Percentiles rank a stretch among this genome's conserved stretches.
These are phyloP conservation scores for Rheum nobile DNA, from an alignment of 148 eudicot genomes.

Conservation along the genomic window DNA sequence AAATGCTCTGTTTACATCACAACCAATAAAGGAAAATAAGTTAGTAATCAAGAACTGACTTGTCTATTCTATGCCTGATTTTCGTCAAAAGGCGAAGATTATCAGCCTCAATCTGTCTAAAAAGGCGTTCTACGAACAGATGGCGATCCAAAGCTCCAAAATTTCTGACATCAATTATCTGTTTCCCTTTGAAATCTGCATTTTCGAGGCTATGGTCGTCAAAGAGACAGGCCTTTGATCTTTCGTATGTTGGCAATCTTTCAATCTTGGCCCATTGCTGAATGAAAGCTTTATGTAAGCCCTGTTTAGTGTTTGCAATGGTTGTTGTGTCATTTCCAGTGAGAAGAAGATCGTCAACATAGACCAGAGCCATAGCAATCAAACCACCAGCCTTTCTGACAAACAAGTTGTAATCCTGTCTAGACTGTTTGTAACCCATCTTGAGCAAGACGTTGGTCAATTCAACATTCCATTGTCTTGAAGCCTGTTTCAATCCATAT, in stretches of 20 bases:
- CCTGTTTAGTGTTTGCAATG: too few species aligned
- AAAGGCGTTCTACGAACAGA: conserved; percentile 64
- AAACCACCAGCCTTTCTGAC: too few species aligned
- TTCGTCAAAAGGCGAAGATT: conserved; percentile 68
- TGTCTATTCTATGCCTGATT: conserved; percentile 59
- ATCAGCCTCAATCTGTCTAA: conserved; percentile 69
- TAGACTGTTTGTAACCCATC: too few species aligned
- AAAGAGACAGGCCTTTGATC: conserved; percentile 53
- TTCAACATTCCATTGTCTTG: too few species aligned
- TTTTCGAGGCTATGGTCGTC: conserved; percentile 27
- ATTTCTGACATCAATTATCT: conserved; percentile 50
- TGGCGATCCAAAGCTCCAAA: conserved; percentile 59
- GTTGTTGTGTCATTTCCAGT: too few species aligned
- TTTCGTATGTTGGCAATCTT: conserved; percentile 61
- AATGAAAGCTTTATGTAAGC: conserved; percentile 28
- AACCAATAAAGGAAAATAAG: neutral
- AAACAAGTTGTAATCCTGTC: too few species aligned
- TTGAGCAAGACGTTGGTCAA: too few species aligned
- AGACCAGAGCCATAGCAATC: too few species aligned
- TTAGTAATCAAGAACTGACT: conserved; percentile 25
- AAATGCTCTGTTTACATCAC: neutral
- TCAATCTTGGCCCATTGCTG: conserved; percentile 56
- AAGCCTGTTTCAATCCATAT: too few species aligned
- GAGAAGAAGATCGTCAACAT: too few species aligned
- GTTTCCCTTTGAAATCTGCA: conserved; percentile 35